A percentile compares a stretch with the other conserved stretches of the same genome.
phyloP scores from a whole-genome alignment of 2,329 filamentous ascomycete species.

The Biscogniauxia sp. region DNA sequence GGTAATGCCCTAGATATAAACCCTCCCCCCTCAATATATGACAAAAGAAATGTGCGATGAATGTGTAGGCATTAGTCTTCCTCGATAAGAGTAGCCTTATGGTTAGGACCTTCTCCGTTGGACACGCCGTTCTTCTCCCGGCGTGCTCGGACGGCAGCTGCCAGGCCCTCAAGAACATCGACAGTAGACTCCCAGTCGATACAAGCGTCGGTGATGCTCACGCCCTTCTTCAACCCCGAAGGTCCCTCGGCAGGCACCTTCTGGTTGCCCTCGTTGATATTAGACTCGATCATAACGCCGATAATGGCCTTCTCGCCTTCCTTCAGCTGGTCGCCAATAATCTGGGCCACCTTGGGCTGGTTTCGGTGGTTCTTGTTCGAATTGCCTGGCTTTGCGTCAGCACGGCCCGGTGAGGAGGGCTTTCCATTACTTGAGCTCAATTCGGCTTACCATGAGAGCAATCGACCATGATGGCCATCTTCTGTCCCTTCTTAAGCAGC shows the following conservation, averaged over 20 bases:
- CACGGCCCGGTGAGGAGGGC: background rate
- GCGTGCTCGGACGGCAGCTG: conserved; percentile 75
- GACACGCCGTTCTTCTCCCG: conserved; percentile 51
- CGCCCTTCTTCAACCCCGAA: conserved; percentile 75
- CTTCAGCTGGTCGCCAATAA: conserved; percentile 79
- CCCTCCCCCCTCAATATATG: background rate
- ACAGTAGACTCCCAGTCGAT: conserved; percentile 90
- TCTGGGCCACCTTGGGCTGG: conserved; percentile 87
- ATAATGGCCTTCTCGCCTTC: conserved; percentile 86
- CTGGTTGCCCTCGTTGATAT: conserved; percentile 87
- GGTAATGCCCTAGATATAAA: background rate
- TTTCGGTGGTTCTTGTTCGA: conserved; percentile 97
- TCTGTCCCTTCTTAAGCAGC: conserved; percentile 77
- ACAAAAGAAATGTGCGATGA: background rate
- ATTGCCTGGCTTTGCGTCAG: conserved; percentile 61
- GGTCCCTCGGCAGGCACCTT: conserved; percentile 86
- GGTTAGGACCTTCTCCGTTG: conserved; percentile 29
- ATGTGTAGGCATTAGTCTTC: conserved; percentile 42
- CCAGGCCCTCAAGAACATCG: conserved; percentile 77
- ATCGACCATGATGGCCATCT: conserved; percentile 93
- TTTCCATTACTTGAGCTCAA: background rate
- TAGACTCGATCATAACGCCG: conserved; percentile 98
- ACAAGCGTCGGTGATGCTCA: conserved; percentile 95
- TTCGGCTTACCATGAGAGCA: conserved; percentile 79
- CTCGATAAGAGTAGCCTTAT: conserved; percentile 48